Base-by-base conservation (phyloP, 768 basidiomycete genomes). In the Boletus fagicola region DNA sequence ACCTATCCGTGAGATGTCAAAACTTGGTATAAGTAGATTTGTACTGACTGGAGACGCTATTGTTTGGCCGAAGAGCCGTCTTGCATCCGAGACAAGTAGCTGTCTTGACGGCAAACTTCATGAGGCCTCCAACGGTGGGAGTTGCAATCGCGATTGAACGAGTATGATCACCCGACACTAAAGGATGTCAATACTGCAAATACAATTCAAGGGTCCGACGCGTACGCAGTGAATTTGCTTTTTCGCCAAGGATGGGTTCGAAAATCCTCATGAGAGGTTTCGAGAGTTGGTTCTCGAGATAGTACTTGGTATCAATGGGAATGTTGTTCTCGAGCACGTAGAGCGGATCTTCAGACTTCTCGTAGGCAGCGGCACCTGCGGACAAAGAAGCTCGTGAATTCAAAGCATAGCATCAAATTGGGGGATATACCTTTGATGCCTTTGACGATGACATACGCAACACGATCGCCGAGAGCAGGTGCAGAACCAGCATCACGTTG, bases 61-160 rank as follows among this genome's bases (percentile, higher is more conserved):
- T 94, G 64, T 81, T 89, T 5, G 82, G 73, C 45, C 83, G 80
- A 58, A 99, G 69, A 10, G 93, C 87, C 0, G 96, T 96, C 73
- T 94, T 96, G 75, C 97, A 99, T 0, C 96, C 92, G 48, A 99
- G 77, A 67, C 97, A 99, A 2, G 93, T 99, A 4, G 90, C 84
- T 0, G 91, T 96, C 75, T 94, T 96, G 30, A 98, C 94, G 0
- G 95, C 94, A 66, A 98, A 99, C 71, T 96, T 98, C 97, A 99
- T 99, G 52, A 99, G 73, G 26, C 97, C 97, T 18, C 97, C 97
- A 11, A 94, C 84, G 0, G 93, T 95, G 0, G 97, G 97, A 1
- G 97, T 98, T 5, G 95, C 94, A 50, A 98, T 98, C 61, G 94
- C 87, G 48, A 99, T 97, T 0, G 94, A 86, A 31, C 97, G 81